Conservation (phyloP, 164 flowering plant genomes). For the Nymphaea thermarum region DNA sequence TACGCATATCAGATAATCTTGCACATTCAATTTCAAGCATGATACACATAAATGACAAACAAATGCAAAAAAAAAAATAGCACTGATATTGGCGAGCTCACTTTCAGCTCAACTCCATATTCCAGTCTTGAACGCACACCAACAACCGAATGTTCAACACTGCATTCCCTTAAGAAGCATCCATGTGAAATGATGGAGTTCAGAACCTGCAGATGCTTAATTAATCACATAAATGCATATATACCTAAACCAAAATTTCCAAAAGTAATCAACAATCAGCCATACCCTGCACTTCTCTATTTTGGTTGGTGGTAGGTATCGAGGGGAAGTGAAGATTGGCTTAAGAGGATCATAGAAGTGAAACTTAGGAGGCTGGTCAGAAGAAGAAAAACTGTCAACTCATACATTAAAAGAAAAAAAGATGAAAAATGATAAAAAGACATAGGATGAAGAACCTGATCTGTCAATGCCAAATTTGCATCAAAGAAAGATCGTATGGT, state of each 20-base stretch:
- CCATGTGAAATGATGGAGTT: constrained; percentile 85
- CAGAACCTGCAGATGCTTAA: constrained; percentile 32
- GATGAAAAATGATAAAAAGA: neutral
- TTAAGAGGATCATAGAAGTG: constrained; percentile 68
- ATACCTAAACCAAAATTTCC: neutral
- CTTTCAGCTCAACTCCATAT: constrained; percentile 66
- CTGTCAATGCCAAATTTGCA: constrained; percentile 72
- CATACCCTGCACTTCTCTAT: constrained; percentile 58
- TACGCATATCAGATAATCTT: too few relatives aligned
- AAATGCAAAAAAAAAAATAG: neutral
- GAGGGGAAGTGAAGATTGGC: constrained; percentile 76
- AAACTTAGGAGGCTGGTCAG: constrained; percentile 43
- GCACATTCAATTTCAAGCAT: neutral
- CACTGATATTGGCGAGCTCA: constrained; percentile 5
- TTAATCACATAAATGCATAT: constrained; percentile 1
- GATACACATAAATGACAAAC: neutral
- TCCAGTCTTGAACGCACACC: constrained; percentile 80
- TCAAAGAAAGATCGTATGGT: constrained; percentile 68
- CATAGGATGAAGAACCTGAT: constrained; percentile 35
- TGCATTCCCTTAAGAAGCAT: constrained; percentile 71
- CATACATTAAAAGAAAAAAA: neutral
- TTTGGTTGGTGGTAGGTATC: constrained; percentile 77
- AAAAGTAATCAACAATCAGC: constrained; percentile 1
- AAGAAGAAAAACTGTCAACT: neutral
- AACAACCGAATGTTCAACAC: constrained; percentile 50